Conservation (phyloP, 306 rosid species). For the Cotoneaster glaucophyllus region DNA sequence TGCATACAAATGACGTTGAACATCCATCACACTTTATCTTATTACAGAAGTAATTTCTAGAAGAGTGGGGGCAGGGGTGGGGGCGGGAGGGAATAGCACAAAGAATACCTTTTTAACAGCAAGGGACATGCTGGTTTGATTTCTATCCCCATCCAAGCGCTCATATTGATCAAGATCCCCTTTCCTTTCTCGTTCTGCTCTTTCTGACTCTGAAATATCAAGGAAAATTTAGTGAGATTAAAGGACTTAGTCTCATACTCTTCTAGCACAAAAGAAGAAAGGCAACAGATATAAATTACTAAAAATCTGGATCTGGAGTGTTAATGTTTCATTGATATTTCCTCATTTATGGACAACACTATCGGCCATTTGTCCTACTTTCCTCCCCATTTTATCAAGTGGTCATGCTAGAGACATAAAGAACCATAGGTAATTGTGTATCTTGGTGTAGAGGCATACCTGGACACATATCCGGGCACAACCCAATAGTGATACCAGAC, state of each 20-base stretch:
- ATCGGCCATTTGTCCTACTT: background rate
- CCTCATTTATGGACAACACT: background rate
- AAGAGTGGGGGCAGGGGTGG: background rate
- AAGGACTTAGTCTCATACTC: background rate
- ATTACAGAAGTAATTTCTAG: constrained; percentile 1
- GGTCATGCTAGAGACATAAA: background rate
- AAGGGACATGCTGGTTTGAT: constrained; percentile 68
- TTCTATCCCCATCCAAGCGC: constrained; percentile 92
- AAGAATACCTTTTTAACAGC: constrained; percentile 86
- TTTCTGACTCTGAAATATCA: constrained; percentile 69
- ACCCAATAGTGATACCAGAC: constrained; percentile 61
- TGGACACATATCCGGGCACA: constrained; percentile 96
- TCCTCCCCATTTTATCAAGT: background rate
- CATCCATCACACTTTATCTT: constrained; percentile 8
- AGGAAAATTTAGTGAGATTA: background rate
- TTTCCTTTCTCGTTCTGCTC: constrained; percentile 92
- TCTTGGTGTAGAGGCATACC: constrained; percentile 45
- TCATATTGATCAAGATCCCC: constrained; percentile 96
- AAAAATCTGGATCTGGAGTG: constrained; percentile 2
- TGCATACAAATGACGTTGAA: constrained; percentile 24
- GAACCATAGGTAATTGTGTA: background rate
- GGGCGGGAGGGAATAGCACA: constrained; percentile 1
- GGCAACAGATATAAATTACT: background rate
- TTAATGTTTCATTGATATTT: background rate
- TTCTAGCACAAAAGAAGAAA: constrained; percentile 11